Conservation (phyloP, 352 stramenopile genomes). For the Globisporangium ultimum region DNA sequence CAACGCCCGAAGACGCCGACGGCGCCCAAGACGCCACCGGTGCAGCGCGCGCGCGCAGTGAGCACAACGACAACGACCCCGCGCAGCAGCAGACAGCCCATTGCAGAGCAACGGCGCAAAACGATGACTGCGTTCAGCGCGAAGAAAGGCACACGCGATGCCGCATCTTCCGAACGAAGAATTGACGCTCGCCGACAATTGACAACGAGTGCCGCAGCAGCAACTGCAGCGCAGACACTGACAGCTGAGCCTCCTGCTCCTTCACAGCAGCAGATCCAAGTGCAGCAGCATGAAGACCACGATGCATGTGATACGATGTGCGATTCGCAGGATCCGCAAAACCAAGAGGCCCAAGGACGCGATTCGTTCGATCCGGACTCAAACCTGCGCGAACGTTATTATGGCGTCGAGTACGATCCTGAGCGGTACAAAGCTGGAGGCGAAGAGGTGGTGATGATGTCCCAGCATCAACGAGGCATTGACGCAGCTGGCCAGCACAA, state of each 20-base stretch:
- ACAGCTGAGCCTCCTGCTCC: neutral
- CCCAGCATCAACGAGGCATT: no score
- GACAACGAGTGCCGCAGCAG: neutral
- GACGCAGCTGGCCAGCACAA: no score
- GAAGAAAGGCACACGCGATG: neutral
- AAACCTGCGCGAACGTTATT: neutral
- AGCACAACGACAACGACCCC: conserved; percentile 1
- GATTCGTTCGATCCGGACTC: neutral
- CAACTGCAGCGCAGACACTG: neutral
- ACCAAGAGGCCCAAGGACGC: neutral
- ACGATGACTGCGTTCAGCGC: conserved; percentile 9
- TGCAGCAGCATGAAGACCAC: neutral
- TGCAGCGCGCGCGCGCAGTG: conserved; percentile 3
- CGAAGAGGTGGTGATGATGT: neutral
- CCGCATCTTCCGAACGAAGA: no score
- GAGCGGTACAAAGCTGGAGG: neutral
- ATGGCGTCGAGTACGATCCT: conserved; percentile 1
- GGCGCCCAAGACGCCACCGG: neutral
- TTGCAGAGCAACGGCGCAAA: conserved; percentile 12
- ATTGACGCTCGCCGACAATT: no score
- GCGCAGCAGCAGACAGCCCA: conserved; percentile 6
- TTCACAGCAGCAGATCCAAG: neutral
- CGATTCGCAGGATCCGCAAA: neutral
- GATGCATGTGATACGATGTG: neutral
- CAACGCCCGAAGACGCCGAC: conserved; percentile 1